A percentile compares a stretch with the other conserved stretches of the same genome.
phyloP scores from a whole-genome alignment of 148 eudicot species.

The Selenicereus undatus region DNA sequence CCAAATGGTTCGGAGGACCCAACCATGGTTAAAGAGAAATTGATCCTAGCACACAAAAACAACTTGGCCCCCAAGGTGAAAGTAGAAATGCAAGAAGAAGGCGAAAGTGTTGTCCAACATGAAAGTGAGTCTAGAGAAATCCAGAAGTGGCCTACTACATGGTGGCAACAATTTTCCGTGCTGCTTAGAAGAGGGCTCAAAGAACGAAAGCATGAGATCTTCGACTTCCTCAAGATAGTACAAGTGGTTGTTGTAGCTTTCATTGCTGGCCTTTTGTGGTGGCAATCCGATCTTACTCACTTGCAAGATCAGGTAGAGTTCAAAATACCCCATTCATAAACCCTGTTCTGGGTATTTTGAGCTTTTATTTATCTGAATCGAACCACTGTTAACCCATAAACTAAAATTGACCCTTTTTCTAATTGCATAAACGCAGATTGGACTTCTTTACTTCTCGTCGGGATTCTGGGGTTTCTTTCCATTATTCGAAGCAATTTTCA shows the following conservation, averaged over 20 bases:
- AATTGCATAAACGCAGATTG: constrained; percentile 37
- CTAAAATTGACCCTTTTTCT: neutral
- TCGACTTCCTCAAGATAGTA: constrained; percentile 35
- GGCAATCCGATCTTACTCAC: constrained; percentile 65
- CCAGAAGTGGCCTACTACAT: constrained; percentile 51
- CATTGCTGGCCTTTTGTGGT: constrained; percentile 59
- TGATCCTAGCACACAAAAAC: constrained; percentile 43
- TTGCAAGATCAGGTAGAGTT: constrained; percentile 16
- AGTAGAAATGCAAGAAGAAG: constrained; percentile 31
- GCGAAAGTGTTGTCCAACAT: neutral
- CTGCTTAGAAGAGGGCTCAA: constrained; percentile 58
- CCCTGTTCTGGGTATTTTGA: too few species aligned
- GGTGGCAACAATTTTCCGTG: constrained; percentile 67
- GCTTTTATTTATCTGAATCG: too few species aligned
- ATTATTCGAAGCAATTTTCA: constrained; percentile 63
- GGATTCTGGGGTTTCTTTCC: constrained; percentile 83
- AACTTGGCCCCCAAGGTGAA: constrained; percentile 40
- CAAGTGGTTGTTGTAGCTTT: constrained; percentile 45
- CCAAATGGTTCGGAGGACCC: constrained; percentile 47
- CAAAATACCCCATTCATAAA: neutral
- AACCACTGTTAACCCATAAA: too few species aligned
- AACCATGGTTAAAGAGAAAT: constrained; percentile 36
- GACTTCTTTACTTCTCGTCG: constrained; percentile 65
- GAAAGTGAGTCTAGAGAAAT: constrained; percentile 24
- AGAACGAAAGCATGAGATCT: constrained; percentile 51